phyloP scores from a whole-genome alignment of 345 rosid species.

The Geranium rotundifolium region DNA sequence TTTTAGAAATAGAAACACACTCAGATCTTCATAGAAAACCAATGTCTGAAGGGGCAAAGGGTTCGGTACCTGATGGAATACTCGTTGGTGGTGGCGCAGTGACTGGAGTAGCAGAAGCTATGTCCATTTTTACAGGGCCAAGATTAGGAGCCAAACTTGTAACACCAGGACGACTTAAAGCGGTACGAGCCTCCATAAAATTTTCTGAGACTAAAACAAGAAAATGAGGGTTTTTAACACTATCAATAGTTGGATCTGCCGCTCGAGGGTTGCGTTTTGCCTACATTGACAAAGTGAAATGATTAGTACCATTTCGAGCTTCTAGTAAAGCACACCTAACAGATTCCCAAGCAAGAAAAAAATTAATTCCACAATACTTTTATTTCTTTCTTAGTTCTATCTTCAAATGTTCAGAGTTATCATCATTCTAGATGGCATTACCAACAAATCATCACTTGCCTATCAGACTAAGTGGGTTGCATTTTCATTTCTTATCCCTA shows the following conservation, averaged over 20 bases:
- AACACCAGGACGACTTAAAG: slow-evolving; percentile 65
- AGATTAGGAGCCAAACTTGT: slow-evolving; percentile 53
- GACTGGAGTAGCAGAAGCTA: slow-evolving; percentile 51
- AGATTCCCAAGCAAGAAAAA: background rate
- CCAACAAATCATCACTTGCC: too few relatives aligned
- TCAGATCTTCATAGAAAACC: background rate
- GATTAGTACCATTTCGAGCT: slow-evolving; percentile 14
- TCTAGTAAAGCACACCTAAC: background rate
- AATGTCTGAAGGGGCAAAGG: background rate
- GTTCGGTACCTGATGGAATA: slow-evolving; percentile 51
- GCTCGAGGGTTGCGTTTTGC: slow-evolving; percentile 61
- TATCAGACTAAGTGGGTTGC: too few relatives aligned
- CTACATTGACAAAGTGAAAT: slow-evolving; percentile 29
- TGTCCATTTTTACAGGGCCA: slow-evolving; percentile 77
- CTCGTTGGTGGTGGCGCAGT: slow-evolving; percentile 52
- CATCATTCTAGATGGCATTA: too few relatives aligned
- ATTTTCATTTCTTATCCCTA: too few relatives aligned
- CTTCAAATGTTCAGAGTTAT: too few relatives aligned
- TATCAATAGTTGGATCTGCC: slow-evolving; percentile 61
- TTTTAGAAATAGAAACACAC: too few relatives aligned
- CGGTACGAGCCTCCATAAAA: slow-evolving; percentile 85
- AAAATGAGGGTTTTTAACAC: slow-evolving; percentile 53
- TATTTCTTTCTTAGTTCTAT: too few relatives aligned
- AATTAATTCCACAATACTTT: too few relatives aligned
- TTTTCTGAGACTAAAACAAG: slow-evolving; percentile 81